Conservation (phyloP, 345 rosid genomes). For the Salix viminalis region DNA sequence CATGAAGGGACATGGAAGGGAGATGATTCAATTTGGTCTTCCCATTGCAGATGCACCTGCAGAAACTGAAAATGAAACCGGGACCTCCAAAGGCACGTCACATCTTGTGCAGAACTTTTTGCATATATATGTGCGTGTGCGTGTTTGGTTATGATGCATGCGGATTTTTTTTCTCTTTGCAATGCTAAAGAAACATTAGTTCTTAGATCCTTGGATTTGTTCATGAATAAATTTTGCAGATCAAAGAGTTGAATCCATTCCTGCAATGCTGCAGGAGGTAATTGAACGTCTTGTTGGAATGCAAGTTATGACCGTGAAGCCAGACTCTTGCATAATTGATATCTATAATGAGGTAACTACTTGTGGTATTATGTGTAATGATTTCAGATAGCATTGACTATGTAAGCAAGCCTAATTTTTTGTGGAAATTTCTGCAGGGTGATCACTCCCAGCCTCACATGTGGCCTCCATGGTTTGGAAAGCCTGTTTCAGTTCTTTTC, state of each 20-base stretch:
- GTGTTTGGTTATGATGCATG: neutral
- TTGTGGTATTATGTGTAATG: neutral
- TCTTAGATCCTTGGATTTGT: neutral
- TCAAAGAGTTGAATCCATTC: constrained; percentile 58
- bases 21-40: constrained; percentile 85
- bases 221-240: constrained; percentile 40
- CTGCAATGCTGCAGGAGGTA: constrained; percentile 67
- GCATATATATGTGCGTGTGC: neutral
- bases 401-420: constrained; percentile 2
- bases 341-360: constrained; percentile 66
- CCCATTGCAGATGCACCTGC: constrained; percentile 70
- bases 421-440: constrained; percentile 44
- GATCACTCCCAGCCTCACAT: constrained; percentile 84
- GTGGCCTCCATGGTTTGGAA: constrained; percentile 74
- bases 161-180: neutral
- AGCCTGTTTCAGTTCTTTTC: constrained; percentile 62
- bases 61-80: constrained; percentile 54
- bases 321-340: constrained; percentile 84
- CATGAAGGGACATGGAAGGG: constrained; percentile 86
- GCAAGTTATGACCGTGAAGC: constrained; percentile 61
- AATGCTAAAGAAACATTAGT: neutral
- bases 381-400: neutral
- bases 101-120: neutral
- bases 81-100: constrained; percentile 58
- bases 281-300: constrained; percentile 55